Conservation (phyloP, 1,139 yeast species). For the Insectozyma bohioensis region DNA sequence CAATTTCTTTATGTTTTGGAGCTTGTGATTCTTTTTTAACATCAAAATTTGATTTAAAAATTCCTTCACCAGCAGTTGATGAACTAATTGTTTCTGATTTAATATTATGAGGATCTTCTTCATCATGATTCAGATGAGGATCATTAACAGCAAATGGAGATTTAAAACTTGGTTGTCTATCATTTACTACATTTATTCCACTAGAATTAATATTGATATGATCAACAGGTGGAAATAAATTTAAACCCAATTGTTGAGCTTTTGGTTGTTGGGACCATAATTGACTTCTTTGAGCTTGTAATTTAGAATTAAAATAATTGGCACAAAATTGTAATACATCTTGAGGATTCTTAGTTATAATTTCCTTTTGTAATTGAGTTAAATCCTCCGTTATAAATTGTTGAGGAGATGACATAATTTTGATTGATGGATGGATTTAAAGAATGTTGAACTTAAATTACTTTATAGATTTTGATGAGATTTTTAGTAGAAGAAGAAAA, state of each 20-base stretch:
- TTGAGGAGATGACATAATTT: constrained; percentile 8
- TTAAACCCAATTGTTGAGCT: constrained; percentile 54
- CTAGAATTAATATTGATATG: constrained; percentile 28
- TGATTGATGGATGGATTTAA: too few species aligned
- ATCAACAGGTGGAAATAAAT: constrained; percentile 45
- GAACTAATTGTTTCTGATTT: constrained; percentile 2
- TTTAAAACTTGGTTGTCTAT: constrained; percentile 54
- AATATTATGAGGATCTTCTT: constrained; percentile 7
- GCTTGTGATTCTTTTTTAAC: constrained; percentile 30
- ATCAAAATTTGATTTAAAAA: constrained; percentile 48
- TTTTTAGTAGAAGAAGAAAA: too few species aligned
- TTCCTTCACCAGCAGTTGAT: constrained; percentile 14
- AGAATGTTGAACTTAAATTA: too few species aligned
- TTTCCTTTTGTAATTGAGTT: constrained; percentile 61
- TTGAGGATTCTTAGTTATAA: constrained; percentile 59
- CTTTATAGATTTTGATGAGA: too few species aligned
- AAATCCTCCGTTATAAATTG: constrained; percentile 45
- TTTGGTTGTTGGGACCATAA: constrained; percentile 53
- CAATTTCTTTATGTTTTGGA: constrained; percentile 11
- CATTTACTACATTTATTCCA: constrained; percentile 19
- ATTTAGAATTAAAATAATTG: constrained; percentile 61
- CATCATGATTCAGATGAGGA: constrained; percentile 38
- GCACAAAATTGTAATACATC: constrained; percentile 77
- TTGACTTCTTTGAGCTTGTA: constrained; percentile 59
- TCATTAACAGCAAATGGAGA: constrained; percentile 63